Conservation (phyloP, 345 rosid genomes). For the Dipteronia sinensis region DNA sequence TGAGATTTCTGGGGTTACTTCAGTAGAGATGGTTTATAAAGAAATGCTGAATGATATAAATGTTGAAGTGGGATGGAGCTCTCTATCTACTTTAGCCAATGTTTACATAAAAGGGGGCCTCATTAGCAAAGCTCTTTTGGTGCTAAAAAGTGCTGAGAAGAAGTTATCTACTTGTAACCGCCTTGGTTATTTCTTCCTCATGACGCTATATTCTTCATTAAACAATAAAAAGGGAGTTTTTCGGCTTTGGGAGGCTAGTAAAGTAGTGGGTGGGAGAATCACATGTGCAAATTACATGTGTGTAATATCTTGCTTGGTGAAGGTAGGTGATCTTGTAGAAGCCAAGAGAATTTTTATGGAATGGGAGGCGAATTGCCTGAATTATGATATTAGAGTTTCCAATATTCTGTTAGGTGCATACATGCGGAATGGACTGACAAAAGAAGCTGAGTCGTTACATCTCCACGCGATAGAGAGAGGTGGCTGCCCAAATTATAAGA, state of each 20-base stretch:
- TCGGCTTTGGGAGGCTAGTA: constrained; percentile 54
- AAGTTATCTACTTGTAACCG: constrained; percentile 39
- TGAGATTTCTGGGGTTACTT: constrained; percentile 26
- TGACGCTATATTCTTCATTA: constrained; percentile 45
- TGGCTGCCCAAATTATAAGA: constrained; percentile 67
- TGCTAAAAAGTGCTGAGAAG: constrained; percentile 48
- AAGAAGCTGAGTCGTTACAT: constrained; percentile 52
- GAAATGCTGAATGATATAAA: constrained; percentile 53
- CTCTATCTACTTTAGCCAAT: constrained; percentile 51
- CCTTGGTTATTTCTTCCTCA: constrained; percentile 55
- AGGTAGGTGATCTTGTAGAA: constrained; percentile 38
- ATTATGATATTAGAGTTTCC: constrained; percentile 56
- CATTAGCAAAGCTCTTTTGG: constrained; percentile 42
- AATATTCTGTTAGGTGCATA: constrained; percentile 67
- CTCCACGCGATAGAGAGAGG: constrained; percentile 46
- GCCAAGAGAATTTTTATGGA: constrained; percentile 48
- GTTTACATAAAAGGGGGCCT: constrained; percentile 48
- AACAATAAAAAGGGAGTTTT: constrained; percentile 47
- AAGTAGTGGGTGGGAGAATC: constrained; percentile 44
- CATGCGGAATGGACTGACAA: constrained; percentile 38
- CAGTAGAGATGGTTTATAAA: constrained; percentile 43
- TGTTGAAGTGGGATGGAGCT: constrained; percentile 64
- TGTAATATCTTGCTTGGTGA: constrained; percentile 52
- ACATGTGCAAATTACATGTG: constrained; percentile 57
- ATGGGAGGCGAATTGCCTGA: constrained; percentile 50